phyloP scores from a whole-genome alignment of 805 yeast species.

The Starmerella powellii region DNA sequence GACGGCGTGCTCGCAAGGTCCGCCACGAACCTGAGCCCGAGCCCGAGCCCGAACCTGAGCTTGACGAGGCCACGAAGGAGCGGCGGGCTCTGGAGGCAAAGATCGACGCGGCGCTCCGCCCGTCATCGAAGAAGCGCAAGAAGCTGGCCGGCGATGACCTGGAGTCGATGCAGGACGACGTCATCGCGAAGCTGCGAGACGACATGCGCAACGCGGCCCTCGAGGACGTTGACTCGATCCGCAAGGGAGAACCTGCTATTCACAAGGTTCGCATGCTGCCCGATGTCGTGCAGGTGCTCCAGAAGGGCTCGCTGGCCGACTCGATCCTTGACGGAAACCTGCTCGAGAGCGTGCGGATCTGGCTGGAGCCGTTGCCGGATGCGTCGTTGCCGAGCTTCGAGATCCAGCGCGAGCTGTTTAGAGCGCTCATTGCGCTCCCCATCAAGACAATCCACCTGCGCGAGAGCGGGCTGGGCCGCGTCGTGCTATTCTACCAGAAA shows the following conservation, averaged over 20 bases:
- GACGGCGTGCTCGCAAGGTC: slow-evolving; percentile 1
- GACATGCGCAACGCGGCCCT: slow-evolving; percentile 70
- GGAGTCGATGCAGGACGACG: slow-evolving; percentile 90
- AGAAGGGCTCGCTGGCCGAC: slow-evolving; percentile 77
- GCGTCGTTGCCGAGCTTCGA: slow-evolving; percentile 96
- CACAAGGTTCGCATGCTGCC: slow-evolving; percentile 69
- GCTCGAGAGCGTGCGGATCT: slow-evolving; percentile 82
- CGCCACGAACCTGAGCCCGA: slow-evolving; percentile 10
- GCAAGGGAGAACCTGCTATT: slow-evolving; percentile 57
- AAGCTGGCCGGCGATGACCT: slow-evolving; percentile 81
- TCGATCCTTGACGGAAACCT: slow-evolving; percentile 87
- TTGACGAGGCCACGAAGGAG: slow-evolving; percentile 35
- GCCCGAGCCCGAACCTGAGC: slow-evolving; percentile 20
- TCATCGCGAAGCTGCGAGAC: slow-evolving; percentile 66
- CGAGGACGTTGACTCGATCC: slow-evolving; percentile 40
- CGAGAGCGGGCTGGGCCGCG: slow-evolving; percentile 89
- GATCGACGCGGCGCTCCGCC: slow-evolving; percentile 66
- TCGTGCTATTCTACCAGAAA: slow-evolving; percentile 83
- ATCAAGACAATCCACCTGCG: slow-evolving; percentile 91
- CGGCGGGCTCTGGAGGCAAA: slow-evolving; percentile 71
- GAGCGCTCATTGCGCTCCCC: slow-evolving; percentile 64
- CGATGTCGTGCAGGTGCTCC: slow-evolving; percentile 60
- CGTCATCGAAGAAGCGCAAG: slow-evolving; percentile 41
- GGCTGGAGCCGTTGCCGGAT: slow-evolving; percentile 98
- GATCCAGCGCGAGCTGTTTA: slow-evolving; percentile 77